Evolutionary conservation across 2,329 filamentous ascomycete genomes (phyloP).

Genomic region (Saccharata proteae): DNA sequence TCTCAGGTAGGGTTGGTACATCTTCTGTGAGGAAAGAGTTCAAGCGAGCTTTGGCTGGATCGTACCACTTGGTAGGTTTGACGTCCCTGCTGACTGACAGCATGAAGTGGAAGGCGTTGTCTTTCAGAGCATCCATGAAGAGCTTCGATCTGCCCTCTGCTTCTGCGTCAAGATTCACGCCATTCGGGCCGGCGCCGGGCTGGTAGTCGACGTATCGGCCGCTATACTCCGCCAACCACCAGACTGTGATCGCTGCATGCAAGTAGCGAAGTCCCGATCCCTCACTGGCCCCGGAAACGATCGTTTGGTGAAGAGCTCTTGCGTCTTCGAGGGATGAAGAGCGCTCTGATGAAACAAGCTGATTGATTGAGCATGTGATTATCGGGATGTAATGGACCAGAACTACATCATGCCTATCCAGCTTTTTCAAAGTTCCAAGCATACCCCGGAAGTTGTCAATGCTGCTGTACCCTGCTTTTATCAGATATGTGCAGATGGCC

Average conservation of each 20-base stretch:
- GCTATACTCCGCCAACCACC: constrained; percentile 91
- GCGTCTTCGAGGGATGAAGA: constrained; percentile 51
- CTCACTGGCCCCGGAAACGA: constrained; percentile 56
- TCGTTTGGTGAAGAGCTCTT: constrained; percentile 53
- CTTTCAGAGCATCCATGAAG: constrained; percentile 67
- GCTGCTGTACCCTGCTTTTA: constrained; percentile 62
- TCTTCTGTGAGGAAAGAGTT: constrained; percentile 75
- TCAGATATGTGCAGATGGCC: constrained; percentile 64
- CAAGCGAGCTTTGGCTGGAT: constrained; percentile 72
- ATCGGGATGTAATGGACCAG: constrained; percentile 73
- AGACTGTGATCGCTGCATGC: constrained; percentile 64
- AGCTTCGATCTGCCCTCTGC: constrained; percentile 57
- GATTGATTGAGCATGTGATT: constrained; percentile 48
- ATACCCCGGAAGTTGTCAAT: constrained; percentile 63
- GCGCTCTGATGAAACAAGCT: constrained; percentile 5
- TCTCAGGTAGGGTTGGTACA: constrained; percentile 54
- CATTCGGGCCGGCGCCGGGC: constrained; percentile 49
- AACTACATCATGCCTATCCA: constrained; percentile 65
- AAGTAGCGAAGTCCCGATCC: constrained; percentile 64
- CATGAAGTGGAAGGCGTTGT: constrained; percentile 87
- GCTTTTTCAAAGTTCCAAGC: constrained; percentile 52
- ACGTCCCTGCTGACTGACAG: constrained; percentile 74
- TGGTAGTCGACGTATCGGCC: constrained; percentile 69
- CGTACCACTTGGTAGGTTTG: constrained; percentile 71
- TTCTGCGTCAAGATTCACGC: constrained; percentile 54